Evolutionary conservation across 2,329 filamentous ascomycete genomes (phyloP).

Genomic region (Cylindrodendrum hubeiense): DNA sequence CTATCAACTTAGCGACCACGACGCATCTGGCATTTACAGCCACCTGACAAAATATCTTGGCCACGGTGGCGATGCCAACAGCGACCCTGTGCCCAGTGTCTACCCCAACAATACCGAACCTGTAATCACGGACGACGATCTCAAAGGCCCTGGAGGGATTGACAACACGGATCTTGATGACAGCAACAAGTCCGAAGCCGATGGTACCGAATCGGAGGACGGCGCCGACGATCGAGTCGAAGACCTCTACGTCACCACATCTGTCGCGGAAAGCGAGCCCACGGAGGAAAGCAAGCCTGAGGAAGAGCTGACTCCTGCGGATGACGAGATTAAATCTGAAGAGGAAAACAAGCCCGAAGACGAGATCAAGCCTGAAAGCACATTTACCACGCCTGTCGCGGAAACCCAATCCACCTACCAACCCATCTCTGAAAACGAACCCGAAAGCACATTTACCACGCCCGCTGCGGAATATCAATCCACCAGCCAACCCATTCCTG

Average conservation of each 20-base stretch:
- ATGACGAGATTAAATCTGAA: not conserved
- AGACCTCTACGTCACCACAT: not conserved
- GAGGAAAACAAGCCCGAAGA: not conserved
- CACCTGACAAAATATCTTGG: constrained; percentile 47
- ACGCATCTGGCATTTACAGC: constrained; percentile 45
- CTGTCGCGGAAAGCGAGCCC: not conserved
- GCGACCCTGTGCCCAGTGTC: constrained; percentile 44
- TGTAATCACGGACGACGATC: not conserved
- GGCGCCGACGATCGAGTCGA: constrained; percentile 5
- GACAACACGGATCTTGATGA: constrained; percentile 5
- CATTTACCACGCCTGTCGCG: not conserved
- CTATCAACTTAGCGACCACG: constrained; percentile 46
- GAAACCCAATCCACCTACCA: not conserved
- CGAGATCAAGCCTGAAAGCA: not conserved
- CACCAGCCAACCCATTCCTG: not conserved
- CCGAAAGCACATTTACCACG: not conserved
- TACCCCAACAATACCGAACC: constrained; percentile 51
- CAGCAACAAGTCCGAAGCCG: constrained; percentile 22
- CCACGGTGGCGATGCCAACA: constrained; percentile 51
- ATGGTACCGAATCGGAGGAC: constrained; percentile 20
- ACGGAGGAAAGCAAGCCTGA: not conserved
- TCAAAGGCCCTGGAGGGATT: not conserved
- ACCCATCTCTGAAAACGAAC: constrained; percentile 5
- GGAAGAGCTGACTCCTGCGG: not conserved
- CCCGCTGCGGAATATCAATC: not conserved